Conservation (phyloP, 2,329 filamentous ascomycete genomes). For the Aphanoascus verrucosus region DNA sequence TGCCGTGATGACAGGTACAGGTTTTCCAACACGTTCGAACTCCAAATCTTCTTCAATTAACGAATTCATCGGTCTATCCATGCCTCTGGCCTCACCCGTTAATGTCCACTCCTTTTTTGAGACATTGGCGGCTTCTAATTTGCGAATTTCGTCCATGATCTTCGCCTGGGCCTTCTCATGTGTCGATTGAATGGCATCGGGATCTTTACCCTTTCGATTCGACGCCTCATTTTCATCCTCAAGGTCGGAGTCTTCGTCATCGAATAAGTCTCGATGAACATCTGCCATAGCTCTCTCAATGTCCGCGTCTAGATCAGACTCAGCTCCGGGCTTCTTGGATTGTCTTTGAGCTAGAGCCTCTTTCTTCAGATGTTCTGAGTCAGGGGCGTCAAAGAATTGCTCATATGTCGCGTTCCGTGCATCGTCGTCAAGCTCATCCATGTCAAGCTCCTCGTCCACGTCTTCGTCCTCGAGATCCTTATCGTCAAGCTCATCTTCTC, state of each 20-base stretch:
- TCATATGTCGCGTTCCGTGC: conserved; percentile 36
- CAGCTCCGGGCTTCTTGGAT: conserved; percentile 37
- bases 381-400: conserved; percentile 84
- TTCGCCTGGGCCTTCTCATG: conserved; percentile 82
- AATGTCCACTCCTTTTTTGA: conserved; percentile 86
- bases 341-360: conserved; percentile 32
- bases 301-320: conserved; percentile 37
- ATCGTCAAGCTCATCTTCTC: conserved; percentile 47
- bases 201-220: conserved; percentile 12
- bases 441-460: conserved; percentile 24
- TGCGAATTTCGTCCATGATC: conserved; percentile 78
- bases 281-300: conserved; percentile 74
- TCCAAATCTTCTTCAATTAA: conserved; percentile 89
- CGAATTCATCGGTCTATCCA: conserved; percentile 77
- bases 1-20: conserved; percentile 83
- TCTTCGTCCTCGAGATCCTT: conserved; percentile 59
- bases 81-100: conserved; percentile 73
- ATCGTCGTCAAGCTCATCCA: conserved; percentile 41
- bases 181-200: conserved; percentile 45
- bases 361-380: conserved; percentile 46
- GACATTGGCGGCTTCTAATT: conserved; percentile 78
- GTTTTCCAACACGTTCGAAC: conserved; percentile 90
- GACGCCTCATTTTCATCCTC: conserved; percentile 59
- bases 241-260: conserved; percentile 48
- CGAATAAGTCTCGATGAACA: conserved; percentile 82